phyloP scores from a whole-genome alignment of 768 basidiomycete genomes.

The Suillus variegatus region DNA sequence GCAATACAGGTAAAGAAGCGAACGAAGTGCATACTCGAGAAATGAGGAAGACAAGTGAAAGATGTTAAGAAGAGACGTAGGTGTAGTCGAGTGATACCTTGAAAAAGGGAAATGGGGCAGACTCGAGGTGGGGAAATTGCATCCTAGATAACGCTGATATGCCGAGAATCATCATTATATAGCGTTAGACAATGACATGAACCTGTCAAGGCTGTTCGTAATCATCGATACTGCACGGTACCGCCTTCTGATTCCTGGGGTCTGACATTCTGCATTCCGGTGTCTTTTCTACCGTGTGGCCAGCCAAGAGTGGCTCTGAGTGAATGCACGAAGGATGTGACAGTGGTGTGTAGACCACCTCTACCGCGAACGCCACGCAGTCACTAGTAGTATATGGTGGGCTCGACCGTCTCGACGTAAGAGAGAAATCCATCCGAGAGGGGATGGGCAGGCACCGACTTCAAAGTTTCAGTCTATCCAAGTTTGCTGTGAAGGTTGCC shows the following conservation, averaged over 20 bases:
- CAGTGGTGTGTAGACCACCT: no score
- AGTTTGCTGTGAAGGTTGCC: no score
- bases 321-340: no score
- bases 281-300: neutral
- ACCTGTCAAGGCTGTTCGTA: neutral
- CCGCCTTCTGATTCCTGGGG: neutral
- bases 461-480: no score
- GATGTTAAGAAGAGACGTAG: constrained; percentile 7
- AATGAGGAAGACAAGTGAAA: constrained; percentile 15
- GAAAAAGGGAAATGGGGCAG: neutral
- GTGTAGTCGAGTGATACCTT: neutral
- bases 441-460: no score
- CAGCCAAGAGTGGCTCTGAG: no score
- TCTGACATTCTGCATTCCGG: neutral
- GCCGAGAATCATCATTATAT: neutral
- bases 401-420: no score
- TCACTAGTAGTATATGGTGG: no score
- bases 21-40: constrained; percentile 28
- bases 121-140: neutral
- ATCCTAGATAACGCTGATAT: neutral
- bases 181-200: neutral
- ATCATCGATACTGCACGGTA: neutral
- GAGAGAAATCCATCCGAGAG: no score
- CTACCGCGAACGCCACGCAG: no score
- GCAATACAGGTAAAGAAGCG: constrained; percentile 20